Percentiles rank a stretch among this genome's conserved stretches.
phyloP scores from a whole-genome alignment of 2,329 filamentous ascomycete genomes.

The Corinectria fuckeliana region DNA sequence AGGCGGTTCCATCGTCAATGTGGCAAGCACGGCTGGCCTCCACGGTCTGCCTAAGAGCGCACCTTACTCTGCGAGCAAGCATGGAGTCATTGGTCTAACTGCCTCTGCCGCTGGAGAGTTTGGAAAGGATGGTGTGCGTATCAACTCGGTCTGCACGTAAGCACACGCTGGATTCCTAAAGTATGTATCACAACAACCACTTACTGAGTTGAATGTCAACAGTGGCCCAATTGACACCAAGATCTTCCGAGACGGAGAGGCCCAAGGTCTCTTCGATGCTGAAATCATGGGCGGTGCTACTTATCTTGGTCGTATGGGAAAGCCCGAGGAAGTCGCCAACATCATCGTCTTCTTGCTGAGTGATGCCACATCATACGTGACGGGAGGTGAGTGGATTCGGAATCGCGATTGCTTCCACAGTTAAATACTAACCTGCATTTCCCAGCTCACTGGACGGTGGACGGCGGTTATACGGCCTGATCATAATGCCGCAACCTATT shows the following conservation, averaged over 20 bases:
- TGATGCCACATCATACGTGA: not conserved
- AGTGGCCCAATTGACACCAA: not conserved
- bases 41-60: not conserved
- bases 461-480: too few species aligned
- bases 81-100: not conserved
- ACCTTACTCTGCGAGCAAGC: not conserved
- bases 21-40: not conserved
- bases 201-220: not conserved
- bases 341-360: not conserved
- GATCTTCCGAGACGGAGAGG: not conserved
- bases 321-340: not conserved
- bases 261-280: not conserved
- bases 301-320: not conserved
- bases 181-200: not conserved
- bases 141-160: not conserved
- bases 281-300: not conserved
- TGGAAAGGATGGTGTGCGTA: not conserved
- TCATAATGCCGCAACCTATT: too few species aligned
- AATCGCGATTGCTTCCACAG: not conserved
- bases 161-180: not conserved
- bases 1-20: not conserved
- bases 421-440: not conserved
- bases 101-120: not conserved
- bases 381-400: constrained; percentile 4
- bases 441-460: not conserved